Conservation (phyloP, 495 filamentous ascomycete genomes). For the Aspergillus conjunctus region DNA sequence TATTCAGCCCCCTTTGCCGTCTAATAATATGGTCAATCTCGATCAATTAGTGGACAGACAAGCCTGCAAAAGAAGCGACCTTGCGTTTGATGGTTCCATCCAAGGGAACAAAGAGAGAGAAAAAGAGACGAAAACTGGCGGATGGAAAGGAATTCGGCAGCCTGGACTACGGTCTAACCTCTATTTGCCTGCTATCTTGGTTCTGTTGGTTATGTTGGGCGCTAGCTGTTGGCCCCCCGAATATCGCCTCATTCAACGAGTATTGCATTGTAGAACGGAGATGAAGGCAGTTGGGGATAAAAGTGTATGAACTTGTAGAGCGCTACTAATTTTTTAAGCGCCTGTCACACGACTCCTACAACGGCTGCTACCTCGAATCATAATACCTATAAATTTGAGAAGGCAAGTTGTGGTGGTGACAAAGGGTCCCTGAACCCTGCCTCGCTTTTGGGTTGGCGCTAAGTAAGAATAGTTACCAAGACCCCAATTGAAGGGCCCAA, state of each 20-base stretch:
- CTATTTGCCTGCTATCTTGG: background rate
- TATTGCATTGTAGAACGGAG: background rate
- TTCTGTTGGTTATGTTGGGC: background rate
- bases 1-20: background rate
- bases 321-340: too few species aligned
- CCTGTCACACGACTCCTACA: too few species aligned
- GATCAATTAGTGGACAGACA: background rate
- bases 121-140: background rate
- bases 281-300: background rate
- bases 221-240: background rate
- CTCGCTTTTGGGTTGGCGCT: too few species aligned
- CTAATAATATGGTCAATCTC: background rate
- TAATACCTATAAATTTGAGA: too few species aligned
- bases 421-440: too few species aligned
- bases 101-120: background rate
- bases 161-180: background rate
- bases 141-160: constrained; percentile 8
- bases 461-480: too few species aligned
- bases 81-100: background rate
- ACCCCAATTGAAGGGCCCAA: too few species aligned
- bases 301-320: background rate
- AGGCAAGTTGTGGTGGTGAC: too few species aligned
- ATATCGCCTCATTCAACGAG: background rate
- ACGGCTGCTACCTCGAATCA: too few species aligned
- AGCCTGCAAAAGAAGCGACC: background rate